Evolutionary conservation across 129 eudicot species (phyloP).

Genomic region (Flaveria trinervia): DNA sequence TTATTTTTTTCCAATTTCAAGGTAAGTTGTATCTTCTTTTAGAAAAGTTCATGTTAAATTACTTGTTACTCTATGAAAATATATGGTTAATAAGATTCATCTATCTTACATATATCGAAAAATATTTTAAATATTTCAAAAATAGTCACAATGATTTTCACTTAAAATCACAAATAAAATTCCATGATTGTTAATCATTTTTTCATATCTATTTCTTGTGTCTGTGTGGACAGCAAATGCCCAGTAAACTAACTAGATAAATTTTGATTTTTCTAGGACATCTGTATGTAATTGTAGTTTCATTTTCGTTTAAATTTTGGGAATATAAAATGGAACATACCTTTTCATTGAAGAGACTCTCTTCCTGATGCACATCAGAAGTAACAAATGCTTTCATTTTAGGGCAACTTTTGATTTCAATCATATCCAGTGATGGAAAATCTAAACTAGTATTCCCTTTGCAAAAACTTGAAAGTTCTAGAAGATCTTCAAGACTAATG

Average conservation of each 20-base stretch:
- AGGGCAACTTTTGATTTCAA: constrained; percentile 34
- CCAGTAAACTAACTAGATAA: neutral
- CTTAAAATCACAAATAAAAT: neutral
- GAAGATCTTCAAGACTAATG: constrained; percentile 39
- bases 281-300: neutral
- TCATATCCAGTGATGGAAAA: constrained; percentile 38
- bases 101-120: neutral
- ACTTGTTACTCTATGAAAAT: neutral
- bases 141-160: neutral
- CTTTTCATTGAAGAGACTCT: constrained; percentile 43
- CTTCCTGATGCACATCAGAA: constrained; percentile 33
- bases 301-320: neutral
- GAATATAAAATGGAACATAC: constrained; percentile 29
- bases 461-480: constrained; percentile 34
- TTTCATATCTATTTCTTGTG: neutral
- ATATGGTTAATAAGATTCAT: neutral
- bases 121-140: neutral
- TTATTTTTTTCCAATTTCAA: neutral
- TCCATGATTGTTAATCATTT: neutral
- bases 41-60: neutral
- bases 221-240: neutral
- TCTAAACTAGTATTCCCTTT: constrained; percentile 29
- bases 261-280: neutral
- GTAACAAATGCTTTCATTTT: constrained; percentile 37
- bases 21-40: neutral